Evolutionary conservation across 2,329 filamentous ascomycete genomes (phyloP).

Genomic region (Fusarium newnesense): DNA sequence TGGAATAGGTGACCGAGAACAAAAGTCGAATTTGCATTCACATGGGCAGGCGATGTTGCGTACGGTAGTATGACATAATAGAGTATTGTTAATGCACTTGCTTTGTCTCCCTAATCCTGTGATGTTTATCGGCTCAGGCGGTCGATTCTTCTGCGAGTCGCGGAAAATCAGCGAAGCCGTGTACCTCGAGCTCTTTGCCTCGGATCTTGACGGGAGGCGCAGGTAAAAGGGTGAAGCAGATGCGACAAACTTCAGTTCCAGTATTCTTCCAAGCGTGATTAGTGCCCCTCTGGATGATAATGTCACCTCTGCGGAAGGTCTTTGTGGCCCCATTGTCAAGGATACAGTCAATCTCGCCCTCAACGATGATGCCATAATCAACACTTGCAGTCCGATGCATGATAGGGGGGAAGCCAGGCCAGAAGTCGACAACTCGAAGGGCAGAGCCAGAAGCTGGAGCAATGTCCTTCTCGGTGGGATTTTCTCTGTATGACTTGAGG

Average conservation of each 20-base stretch:
- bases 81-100: background rate
- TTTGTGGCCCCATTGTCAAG: conserved; percentile 32
- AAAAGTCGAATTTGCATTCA: background rate
- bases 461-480: conserved; percentile 30
- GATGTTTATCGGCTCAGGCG: background rate
- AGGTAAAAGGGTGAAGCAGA: conserved; percentile 39
- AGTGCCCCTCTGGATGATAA: conserved; percentile 40
- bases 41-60: background rate
- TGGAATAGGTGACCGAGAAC: background rate
- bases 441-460: conserved; percentile 30
- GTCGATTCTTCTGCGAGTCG: conserved; percentile 31
- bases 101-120: background rate
- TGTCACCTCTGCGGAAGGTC: conserved; percentile 34
- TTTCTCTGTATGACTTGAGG: conserved; percentile 30
- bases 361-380: conserved; percentile 37
- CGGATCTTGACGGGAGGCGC: conserved; percentile 30
- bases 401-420: conserved; percentile 30
- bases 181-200: conserved; percentile 36
- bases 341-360: conserved; percentile 38
- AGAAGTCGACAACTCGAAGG: conserved; percentile 38
- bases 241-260: conserved; percentile 27
- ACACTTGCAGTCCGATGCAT: conserved; percentile 40
- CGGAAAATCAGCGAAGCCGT: conserved; percentile 36
- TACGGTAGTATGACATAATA: background rate
- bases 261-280: conserved; percentile 41